Conservation (phyloP, 352 stramenopile species). For the Phytopythium vexans region DNA sequence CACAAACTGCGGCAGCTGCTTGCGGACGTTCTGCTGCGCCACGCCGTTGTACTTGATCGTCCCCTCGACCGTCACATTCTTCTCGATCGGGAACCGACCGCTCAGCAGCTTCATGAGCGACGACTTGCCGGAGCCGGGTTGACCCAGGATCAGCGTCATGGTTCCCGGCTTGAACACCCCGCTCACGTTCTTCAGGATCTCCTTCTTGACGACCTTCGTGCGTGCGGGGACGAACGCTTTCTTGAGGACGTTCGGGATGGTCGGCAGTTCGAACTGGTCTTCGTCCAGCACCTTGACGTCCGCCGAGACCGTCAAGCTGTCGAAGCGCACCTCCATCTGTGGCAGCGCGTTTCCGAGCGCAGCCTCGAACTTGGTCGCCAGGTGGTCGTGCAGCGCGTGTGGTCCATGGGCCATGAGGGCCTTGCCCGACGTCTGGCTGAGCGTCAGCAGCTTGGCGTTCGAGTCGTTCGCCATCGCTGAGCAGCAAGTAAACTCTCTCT, state of each 20-base stretch:
- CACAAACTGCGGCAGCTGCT: constrained; percentile 17
- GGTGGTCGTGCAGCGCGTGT: background rate
- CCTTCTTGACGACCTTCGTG: constrained; percentile 16
- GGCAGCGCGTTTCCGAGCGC: constrained; percentile 22
- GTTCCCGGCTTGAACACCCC: constrained; percentile 21
- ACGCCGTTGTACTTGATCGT: constrained; percentile 14
- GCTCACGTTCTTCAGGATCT: constrained; percentile 12
- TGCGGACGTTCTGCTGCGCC: too few species aligned
- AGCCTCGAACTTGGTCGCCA: constrained; percentile 6
- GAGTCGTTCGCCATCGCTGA: too few species aligned
- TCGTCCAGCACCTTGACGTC: constrained; percentile 12
- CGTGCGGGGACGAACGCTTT: constrained; percentile 12
- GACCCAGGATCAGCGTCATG: too few species aligned
- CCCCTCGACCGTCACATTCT: constrained; percentile 16
- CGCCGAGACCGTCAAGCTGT: constrained; percentile 1
- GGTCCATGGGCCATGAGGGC: constrained; percentile 1
- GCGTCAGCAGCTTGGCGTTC: too few species aligned
- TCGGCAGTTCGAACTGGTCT: constrained; percentile 16
- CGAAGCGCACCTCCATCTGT: constrained; percentile 29
- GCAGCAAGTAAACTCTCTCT: too few species aligned
- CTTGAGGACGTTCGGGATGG: constrained; percentile 17
- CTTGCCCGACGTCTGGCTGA: background rate
- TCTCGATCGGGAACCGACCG: constrained; percentile 16
- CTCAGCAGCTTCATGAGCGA: constrained; percentile 28
- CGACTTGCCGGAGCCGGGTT: constrained; percentile 20